Base-by-base conservation (phyloP, 192 early-diverging fungal species). In the Irineochytrium annulatum region DNA sequence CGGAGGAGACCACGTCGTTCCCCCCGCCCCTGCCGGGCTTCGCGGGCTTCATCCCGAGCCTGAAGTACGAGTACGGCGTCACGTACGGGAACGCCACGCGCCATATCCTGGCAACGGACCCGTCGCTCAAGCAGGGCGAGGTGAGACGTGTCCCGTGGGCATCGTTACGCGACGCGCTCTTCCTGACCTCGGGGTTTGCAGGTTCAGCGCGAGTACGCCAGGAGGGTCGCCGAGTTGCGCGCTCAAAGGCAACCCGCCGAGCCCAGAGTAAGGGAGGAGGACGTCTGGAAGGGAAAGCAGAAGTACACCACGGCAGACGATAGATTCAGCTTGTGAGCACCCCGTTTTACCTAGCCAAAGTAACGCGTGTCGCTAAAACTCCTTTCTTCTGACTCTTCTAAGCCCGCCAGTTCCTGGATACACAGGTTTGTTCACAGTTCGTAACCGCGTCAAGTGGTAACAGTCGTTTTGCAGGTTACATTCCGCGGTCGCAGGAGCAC, bases 371-470 rank as follows among this genome's bases (percentile, higher is more conserved):
- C n/a, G n/a, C n/a, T n/a, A n/a, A n/a, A n/a, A n/a, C n/a, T n/a
- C n/a, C n/a, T n/a, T n/a, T n/a, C n/a, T n/a, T n/a, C n/a, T n/a
- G n/a, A n/a, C n/a, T n/a, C n/a, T n/a, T n/a, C n/a, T n/a, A n/a
- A n/a, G n/a, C 55, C 79, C 79, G 2, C 79, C 79, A 39, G 79
- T 81, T 24, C 79, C 79, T 14, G 79, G 79, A 44, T 81, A 81
- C 65, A 81, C 79, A 37, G 79, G 78, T 80, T 39, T 35, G 27
- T n/a, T 41, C 20, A 0, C 20, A 28, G 2, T 20, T 41, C 67
- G 52, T 59, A n/a, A n/a, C n/a, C n/a, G n/a, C n/a, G n/a, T n/a
- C n/a, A n/a, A n/a, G n/a, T n/a, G n/a, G n/a, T n/a, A n/a, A n/a
- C n/a, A n/a, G n/a, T n/a, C n/a, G n/a, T n/a, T n/a, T 55, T 14